These are phyloP conservation scores for Claviceps purpurea DNA, from an alignment of 2,329 filamentous ascomycete species.

Conservation along the genomic window DNA sequence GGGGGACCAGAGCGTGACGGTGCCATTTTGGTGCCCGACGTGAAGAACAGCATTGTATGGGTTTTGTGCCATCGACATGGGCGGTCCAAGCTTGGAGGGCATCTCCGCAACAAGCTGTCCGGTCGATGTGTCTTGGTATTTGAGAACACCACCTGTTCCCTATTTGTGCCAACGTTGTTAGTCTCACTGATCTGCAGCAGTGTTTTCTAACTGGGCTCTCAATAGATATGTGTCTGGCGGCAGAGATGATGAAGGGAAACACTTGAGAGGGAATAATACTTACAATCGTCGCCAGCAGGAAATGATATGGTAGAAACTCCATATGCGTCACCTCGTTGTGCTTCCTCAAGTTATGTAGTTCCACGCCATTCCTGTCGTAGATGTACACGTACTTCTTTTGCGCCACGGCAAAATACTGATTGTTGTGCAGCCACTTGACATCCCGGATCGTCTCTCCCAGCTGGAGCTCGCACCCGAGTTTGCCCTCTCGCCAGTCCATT, in stretches of 20 bases:
- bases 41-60: conserved; percentile 86
- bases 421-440: conserved; percentile 85
- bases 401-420: conserved; percentile 85
- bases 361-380: conserved; percentile 81
- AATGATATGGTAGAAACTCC: conserved; percentile 94
- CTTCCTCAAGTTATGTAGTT: conserved; percentile 81
- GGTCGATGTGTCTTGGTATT: conserved; percentile 92
- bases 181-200: neutral
- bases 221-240: neutral
- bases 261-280: conserved; percentile 19
- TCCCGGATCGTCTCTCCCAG: conserved; percentile 83
- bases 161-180: conserved; percentile 12
- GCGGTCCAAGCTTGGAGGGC: conserved; percentile 70
- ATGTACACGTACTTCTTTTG: conserved; percentile 97
- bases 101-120: conserved; percentile 79
- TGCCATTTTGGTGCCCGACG: conserved; percentile 87
- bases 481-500: conserved; percentile 92
- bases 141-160: conserved; percentile 71
- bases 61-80: conserved; percentile 76
- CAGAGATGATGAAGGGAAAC: neutral
- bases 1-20: conserved; percentile 90
- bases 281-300: conserved; percentile 75
- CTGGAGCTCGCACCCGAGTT: conserved; percentile 81
- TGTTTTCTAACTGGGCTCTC: neutral
- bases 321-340: conserved; percentile 86